These are phyloP conservation scores for Pichia sp. DNA, from an alignment of 1,139 yeast species.

Conservation along the genomic window DNA sequence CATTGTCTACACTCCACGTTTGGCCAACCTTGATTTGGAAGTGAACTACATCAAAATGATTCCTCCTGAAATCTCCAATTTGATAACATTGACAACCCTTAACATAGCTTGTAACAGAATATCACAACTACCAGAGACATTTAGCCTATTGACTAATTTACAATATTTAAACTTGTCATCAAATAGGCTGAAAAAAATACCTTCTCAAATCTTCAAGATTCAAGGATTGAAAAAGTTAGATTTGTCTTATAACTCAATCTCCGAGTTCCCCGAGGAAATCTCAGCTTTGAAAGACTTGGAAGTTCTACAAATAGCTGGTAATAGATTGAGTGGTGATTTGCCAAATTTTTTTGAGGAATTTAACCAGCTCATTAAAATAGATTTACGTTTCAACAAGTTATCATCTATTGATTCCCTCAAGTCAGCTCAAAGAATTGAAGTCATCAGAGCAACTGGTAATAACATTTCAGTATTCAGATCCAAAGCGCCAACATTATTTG, in stretches of 20 bases:
- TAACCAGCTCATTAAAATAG: slow-evolving; percentile 62
- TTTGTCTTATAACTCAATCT: slow-evolving; percentile 74
- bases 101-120: slow-evolving; percentile 73
- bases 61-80: slow-evolving; percentile 53
- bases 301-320: slow-evolving; percentile 71
- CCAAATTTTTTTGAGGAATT: slow-evolving; percentile 54
- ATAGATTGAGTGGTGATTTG: slow-evolving; percentile 53
- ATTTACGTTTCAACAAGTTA: slow-evolving; percentile 71
- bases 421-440: slow-evolving; percentile 54
- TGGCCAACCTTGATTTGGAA: slow-evolving; percentile 71
- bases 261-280: slow-evolving; percentile 50
- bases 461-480: slow-evolving; percentile 68
- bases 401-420: slow-evolving; percentile 62
- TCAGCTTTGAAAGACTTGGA: slow-evolving; percentile 56
- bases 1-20: slow-evolving; percentile 61
- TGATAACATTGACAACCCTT: slow-evolving; percentile 51
- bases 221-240: slow-evolving; percentile 63
- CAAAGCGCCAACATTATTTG: slow-evolving; percentile 53
- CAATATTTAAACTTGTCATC: slow-evolving; percentile 71
- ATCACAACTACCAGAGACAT: slow-evolving; percentile 56
- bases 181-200: slow-evolving; percentile 66
- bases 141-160: slow-evolving; percentile 53
- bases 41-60: slow-evolving; percentile 67
- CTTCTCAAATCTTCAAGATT: slow-evolving; percentile 64
- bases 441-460: slow-evolving; percentile 72